Conservation (phyloP, 2,329 filamentous ascomycete genomes). For the Phyllachora maydis region DNA sequence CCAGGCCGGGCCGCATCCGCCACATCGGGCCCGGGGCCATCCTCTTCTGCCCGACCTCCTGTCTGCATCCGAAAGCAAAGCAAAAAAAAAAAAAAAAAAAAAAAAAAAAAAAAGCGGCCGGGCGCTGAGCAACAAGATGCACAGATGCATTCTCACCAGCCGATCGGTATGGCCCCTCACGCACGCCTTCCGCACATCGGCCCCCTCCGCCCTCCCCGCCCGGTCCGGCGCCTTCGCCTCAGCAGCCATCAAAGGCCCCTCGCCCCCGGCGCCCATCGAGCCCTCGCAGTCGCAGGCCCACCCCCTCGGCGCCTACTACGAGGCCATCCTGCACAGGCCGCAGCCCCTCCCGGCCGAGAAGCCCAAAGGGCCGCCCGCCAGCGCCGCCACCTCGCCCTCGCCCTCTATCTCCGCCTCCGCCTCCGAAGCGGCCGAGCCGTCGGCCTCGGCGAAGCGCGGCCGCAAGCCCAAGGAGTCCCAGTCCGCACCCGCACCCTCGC, state of each 20-base stretch:
- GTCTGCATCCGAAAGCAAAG: no score
- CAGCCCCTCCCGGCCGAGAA: constrained; percentile 18
- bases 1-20: no score
- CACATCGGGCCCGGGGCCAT: no score
- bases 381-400: no score
- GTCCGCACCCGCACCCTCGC: constrained; percentile 6
- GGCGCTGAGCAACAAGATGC: no score
- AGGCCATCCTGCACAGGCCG: constrained; percentile 28
- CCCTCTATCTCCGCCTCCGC: constrained; percentile 6
- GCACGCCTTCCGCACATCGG: constrained; percentile 3
- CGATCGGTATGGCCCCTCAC: no score
- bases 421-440: constrained; percentile 1
- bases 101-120: no score
- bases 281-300: constrained; percentile 16
- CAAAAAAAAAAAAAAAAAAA: no score
- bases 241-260: constrained; percentile 8
- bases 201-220: constrained; percentile 5
- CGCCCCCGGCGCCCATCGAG: constrained; percentile 8
- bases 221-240: constrained; percentile 7
- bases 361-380: constrained; percentile 20
- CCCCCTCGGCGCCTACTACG: constrained; percentile 37
- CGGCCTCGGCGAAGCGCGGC: constrained; percentile 9
- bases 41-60: no score
- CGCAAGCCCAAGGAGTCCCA: constrained; percentile 8
- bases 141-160: no score